Evolutionary conservation across 176 grass and related monocot species (phyloP), one percentile per base, ranked within the genome.

Genomic region (Pontederia paniculata): DNA sequence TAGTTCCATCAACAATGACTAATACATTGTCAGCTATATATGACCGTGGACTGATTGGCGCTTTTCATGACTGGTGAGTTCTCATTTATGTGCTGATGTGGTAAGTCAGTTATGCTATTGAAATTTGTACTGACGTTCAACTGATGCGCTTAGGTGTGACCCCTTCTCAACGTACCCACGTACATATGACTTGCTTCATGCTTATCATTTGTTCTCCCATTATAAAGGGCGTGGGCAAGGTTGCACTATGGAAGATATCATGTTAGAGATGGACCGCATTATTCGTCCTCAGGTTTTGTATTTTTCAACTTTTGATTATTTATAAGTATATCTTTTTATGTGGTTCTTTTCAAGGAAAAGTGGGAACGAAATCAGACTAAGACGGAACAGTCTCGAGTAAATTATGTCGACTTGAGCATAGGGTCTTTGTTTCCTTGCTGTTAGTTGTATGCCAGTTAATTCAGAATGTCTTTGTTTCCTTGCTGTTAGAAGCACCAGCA

Each of bases 131-230:
- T 61, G 81, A 58, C 5, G 42, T 58, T 70, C 50, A 54, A 12
- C 9, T 57, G 50, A 66, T 15, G 61, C 77, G 51, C 16, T 81
- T 74, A 97, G 93, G 93, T 97, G 93, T 68, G 80, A 90, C 55
- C 83, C 93, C 28, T 97, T 97, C 72, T 91, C 93, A 65, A 97
- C 93, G 69, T 97, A 97, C 58, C 93, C 93, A 62, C 88, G 91
- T 42, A 73, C 86, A 50, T 97, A 97, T 51, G 93, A 97, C 50
- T 76, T 97, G 56, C 45, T 97, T 48, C 93, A 91, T 79, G 83
- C 72, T 79, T 88, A 58, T 69, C 54, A 82, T 65, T 75, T 91
- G 65, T 88, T 91, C 60, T 98, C 93, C 62, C 83, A 84, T 54
- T 98, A 91, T 43, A 16, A 82, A 82, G 62, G 46, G 23, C 52